These are phyloP conservation scores for Aschersonia sp. DNA, from an alignment of 2,329 filamentous ascomycete species.

Conservation along the genomic window DNA sequence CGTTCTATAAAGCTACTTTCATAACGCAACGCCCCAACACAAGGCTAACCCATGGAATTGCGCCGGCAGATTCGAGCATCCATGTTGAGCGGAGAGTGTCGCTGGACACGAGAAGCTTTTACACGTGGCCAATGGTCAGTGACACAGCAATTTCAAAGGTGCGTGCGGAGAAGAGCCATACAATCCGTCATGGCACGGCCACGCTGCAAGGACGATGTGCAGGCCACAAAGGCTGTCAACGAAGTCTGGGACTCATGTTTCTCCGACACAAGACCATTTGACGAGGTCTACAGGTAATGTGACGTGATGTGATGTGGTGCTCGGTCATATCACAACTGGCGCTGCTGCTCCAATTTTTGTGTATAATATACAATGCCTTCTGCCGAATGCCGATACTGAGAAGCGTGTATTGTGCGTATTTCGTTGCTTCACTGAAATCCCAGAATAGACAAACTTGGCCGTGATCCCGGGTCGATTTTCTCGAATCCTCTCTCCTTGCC, in stretches of 20 bases:
- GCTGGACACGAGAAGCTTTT: slow-evolving; percentile 78
- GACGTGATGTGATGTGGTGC: too few relatives aligned
- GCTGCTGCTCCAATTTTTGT: not conserved
- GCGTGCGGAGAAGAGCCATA: slow-evolving; percentile 70
- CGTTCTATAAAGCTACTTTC: not conserved
- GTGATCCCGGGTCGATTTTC: too few relatives aligned
- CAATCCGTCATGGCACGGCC: slow-evolving; percentile 67
- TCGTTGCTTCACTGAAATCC: too few relatives aligned
- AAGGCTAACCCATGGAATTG: not conserved
- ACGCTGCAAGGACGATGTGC: slow-evolving; percentile 68
- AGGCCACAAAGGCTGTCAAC: slow-evolving; percentile 80
- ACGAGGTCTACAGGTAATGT: slow-evolving; percentile 74
- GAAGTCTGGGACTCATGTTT: slow-evolving; percentile 99
- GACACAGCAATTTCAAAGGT: slow-evolving; percentile 87
- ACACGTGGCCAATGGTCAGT: slow-evolving; percentile 75
- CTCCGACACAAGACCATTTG: slow-evolving; percentile 83
- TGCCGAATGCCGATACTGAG: not conserved
- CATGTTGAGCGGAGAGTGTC: slow-evolving; percentile 85
- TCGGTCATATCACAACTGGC: not conserved
- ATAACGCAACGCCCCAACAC: not conserved
- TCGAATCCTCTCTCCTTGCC: too few relatives aligned
- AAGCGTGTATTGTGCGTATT: too few relatives aligned
- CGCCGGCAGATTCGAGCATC: slow-evolving; percentile 66
- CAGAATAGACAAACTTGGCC: too few relatives aligned
- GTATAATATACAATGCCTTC: slow-evolving; percentile 4